A percentile compares a stretch with the other conserved stretches of the same genome.
phyloP scores from a whole-genome alignment of 2,329 filamentous ascomycete species.

The Xylariaceae sp. region DNA sequence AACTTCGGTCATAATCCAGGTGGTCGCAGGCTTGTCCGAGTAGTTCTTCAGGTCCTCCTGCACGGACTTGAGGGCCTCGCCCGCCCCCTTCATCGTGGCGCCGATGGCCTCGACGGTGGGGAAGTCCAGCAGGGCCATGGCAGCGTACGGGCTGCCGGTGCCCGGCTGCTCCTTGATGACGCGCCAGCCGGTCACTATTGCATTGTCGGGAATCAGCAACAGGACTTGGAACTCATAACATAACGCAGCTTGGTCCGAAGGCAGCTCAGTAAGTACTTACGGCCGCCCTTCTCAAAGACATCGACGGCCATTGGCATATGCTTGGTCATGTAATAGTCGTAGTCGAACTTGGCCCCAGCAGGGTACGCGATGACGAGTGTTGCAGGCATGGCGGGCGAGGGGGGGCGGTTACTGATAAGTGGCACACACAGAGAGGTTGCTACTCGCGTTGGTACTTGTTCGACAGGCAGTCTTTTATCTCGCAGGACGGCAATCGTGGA shows the following conservation, averaged over 20 bases:
- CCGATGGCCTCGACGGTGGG: conserved; percentile 4
- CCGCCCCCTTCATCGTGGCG: not conserved
- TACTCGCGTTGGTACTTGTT: no score
- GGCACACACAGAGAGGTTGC: no score
- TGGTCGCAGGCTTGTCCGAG: conserved; percentile 3
- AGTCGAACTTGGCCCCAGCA: conserved; percentile 7
- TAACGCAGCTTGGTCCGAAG: no score
- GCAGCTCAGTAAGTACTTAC: no score
- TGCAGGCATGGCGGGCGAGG: conserved; percentile 2
- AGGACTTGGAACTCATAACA: no score
- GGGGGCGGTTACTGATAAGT: not conserved
- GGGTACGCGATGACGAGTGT: conserved; percentile 6
- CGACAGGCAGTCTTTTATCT: no score
- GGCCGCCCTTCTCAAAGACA: conserved; percentile 3
- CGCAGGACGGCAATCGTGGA: no score
- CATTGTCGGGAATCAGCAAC: no score
- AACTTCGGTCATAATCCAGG: conserved; percentile 4
- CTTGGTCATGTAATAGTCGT: conserved; percentile 9
- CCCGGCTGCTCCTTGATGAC: conserved; percentile 1
- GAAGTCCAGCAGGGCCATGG: conserved; percentile 5
- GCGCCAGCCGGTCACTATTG: conserved; percentile 3
- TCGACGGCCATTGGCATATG: conserved; percentile 4
- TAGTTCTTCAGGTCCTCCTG: conserved; percentile 7
- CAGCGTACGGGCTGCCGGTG: conserved; percentile 5
- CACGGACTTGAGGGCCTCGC: conserved; percentile 1